A percentile compares a stretch with the other conserved stretches of the same genome.
These are phyloP conservation scores for Neocucurbitaria cava DNA, from an alignment of 2,329 filamentous ascomycete species.

Conservation along the genomic window DNA sequence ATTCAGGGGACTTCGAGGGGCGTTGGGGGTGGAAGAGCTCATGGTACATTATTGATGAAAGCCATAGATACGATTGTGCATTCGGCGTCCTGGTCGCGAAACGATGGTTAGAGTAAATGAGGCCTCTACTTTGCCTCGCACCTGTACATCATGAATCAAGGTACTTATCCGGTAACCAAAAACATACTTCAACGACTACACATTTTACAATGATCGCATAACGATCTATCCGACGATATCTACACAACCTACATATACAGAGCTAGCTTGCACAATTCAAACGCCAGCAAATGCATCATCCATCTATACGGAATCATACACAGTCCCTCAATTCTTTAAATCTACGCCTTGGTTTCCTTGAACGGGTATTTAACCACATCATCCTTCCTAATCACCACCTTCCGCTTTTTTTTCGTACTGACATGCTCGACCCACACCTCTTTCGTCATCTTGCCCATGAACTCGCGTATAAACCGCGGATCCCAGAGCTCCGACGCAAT, in stretches of 20 bases:
- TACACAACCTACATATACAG: background rate
- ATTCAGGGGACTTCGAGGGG: too few species aligned
- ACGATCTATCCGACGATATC: too few species aligned
- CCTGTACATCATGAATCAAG: constrained; percentile 1
- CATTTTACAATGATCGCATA: background rate
- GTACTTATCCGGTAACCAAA: background rate
- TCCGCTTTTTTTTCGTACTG: constrained; percentile 84
- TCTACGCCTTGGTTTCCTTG: constrained; percentile 55
- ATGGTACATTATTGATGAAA: too few species aligned
- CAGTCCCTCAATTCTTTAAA: too few species aligned
- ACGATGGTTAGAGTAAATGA: constrained; percentile 3
- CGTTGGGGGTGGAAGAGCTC: too few species aligned
- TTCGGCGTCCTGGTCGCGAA: constrained; percentile 12
- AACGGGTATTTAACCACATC: constrained; percentile 72
- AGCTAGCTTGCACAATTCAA: background rate
- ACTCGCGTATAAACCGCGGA: constrained; percentile 84
- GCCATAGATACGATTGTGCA: constrained; percentile 4
- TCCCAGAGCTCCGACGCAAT: constrained; percentile 97
- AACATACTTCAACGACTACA: background rate
- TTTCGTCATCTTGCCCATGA: constrained; percentile 74
- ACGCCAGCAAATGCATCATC: constrained; percentile 2
- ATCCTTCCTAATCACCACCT: constrained; percentile 86
- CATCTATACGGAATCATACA: background rate
- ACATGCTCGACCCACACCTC: constrained; percentile 92
- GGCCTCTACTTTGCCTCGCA: constrained; percentile 3